These are phyloP conservation scores for Botrytis byssoidea DNA, from an alignment of 2,329 filamentous ascomycete genomes.

Conservation along the genomic window DNA sequence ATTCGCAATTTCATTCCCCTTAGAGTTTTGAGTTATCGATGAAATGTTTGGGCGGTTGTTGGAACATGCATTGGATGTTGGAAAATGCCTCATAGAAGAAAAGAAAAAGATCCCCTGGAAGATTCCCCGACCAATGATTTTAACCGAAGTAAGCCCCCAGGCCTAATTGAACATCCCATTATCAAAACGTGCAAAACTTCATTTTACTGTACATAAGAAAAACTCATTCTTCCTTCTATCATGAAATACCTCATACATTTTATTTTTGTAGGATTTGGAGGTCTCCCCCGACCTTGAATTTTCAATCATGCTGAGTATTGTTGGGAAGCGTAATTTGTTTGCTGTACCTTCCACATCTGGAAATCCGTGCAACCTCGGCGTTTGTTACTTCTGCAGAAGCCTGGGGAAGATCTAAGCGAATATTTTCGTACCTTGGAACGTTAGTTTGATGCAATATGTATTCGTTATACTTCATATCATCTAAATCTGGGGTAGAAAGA, in stretches of 20 bases:
- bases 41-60: background rate
- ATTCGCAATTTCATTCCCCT: background rate
- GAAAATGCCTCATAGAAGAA: conserved; percentile 10
- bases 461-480: background rate
- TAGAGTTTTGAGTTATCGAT: background rate
- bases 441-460: background rate
- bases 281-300: background rate
- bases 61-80: background rate
- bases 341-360: background rate
- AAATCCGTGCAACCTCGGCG: background rate
- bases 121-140: conserved; percentile 1
- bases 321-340: background rate
- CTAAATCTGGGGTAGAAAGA: background rate
- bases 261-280: too few species aligned
- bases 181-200: background rate
- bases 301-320: background rate
- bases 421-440: background rate
- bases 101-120: background rate
- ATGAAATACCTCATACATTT: conserved; percentile 4
- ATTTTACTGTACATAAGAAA: background rate
- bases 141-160: background rate
- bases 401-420: background rate
- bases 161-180: background rate
- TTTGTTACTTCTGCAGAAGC: background rate
- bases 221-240: too few species aligned